phyloP scores from a whole-genome alignment of 2,329 filamentous ascomycete genomes.

The Trichoderma gracile region DNA sequence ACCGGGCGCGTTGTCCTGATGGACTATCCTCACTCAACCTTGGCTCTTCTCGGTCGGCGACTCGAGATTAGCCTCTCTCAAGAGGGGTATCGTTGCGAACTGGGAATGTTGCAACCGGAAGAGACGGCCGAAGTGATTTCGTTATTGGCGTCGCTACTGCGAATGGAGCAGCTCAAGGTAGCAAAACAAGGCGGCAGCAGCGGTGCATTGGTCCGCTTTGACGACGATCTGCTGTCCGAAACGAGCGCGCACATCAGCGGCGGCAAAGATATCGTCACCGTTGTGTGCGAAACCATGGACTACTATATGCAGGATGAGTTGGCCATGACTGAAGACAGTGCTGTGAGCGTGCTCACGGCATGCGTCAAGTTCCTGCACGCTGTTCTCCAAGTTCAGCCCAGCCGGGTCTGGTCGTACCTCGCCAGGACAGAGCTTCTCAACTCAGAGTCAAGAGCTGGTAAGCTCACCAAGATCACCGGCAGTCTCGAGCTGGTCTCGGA shows the following conservation, averaged over 20 bases:
- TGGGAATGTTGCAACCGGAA: constrained; percentile 57
- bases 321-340: constrained; percentile 59
- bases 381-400: constrained; percentile 72
- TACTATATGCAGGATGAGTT: constrained; percentile 60
- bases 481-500: constrained; percentile 76
- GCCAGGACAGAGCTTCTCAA: constrained; percentile 78
- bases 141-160: constrained; percentile 70
- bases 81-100: constrained; percentile 53
- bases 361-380: constrained; percentile 80
- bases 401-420: constrained; percentile 87
- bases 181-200: constrained; percentile 27
- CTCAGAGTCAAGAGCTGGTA: constrained; percentile 72
- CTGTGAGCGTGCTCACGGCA: constrained; percentile 65
- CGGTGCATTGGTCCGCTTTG: constrained; percentile 39
- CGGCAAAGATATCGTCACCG: constrained; percentile 73
- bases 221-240: constrained; percentile 55
- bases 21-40: constrained; percentile 76
- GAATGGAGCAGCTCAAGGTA: constrained; percentile 48
- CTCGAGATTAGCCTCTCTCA: constrained; percentile 67
- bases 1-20: constrained; percentile 72
- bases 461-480: constrained; percentile 76
- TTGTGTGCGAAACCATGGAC: constrained; percentile 86
- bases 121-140: constrained; percentile 72
- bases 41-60: constrained; percentile 76
- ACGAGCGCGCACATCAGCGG: constrained; percentile 55